phyloP scores from a whole-genome alignment of 2,329 filamentous ascomycete genomes.

The Incumbomyces lentus region DNA sequence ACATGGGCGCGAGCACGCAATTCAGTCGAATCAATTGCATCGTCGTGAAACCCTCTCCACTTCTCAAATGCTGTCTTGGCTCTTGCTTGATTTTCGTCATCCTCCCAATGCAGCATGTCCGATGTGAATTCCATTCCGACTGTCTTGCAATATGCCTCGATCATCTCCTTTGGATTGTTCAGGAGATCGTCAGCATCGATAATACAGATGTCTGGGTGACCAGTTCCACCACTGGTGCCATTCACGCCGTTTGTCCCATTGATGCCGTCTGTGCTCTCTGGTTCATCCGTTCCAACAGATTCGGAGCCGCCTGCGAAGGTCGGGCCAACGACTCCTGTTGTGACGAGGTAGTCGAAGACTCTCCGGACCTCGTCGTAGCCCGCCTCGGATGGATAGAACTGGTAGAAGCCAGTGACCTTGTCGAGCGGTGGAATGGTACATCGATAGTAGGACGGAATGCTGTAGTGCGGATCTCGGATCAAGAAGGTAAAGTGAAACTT shows the following conservation, averaged over 20 bases:
- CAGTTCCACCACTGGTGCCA: not conserved
- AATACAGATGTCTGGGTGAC: constrained; percentile 59
- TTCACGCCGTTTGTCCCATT: constrained; percentile 24
- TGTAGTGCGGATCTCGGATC: constrained; percentile 86
- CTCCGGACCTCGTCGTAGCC: constrained; percentile 81
- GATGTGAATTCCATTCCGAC: constrained; percentile 66
- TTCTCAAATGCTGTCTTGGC: constrained; percentile 79
- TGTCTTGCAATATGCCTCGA: constrained; percentile 70
- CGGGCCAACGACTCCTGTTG: constrained; percentile 60
- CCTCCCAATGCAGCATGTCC: constrained; percentile 76
- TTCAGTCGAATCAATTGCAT: constrained; percentile 73
- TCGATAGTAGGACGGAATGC: constrained; percentile 87
- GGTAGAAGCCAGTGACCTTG: constrained; percentile 69
- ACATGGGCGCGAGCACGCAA: constrained; percentile 51
- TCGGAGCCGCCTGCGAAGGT: constrained; percentile 40
- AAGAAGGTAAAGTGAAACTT: constrained; percentile 92
- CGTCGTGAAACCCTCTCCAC: constrained; percentile 94
- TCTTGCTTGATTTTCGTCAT: constrained; percentile 56
- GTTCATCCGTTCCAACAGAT: not conserved
- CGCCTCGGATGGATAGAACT: constrained; percentile 79
- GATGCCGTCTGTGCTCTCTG: not conserved
- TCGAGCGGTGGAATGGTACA: constrained; percentile 85
- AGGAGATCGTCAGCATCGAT: constrained; percentile 91
- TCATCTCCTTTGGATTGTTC: constrained; percentile 65
- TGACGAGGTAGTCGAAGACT: constrained; percentile 74